Evolutionary conservation across 1,139 yeast species (phyloP), one percentile per base, ranked within the genome.

Genomic region (Arxiozyma telluris): DNA sequence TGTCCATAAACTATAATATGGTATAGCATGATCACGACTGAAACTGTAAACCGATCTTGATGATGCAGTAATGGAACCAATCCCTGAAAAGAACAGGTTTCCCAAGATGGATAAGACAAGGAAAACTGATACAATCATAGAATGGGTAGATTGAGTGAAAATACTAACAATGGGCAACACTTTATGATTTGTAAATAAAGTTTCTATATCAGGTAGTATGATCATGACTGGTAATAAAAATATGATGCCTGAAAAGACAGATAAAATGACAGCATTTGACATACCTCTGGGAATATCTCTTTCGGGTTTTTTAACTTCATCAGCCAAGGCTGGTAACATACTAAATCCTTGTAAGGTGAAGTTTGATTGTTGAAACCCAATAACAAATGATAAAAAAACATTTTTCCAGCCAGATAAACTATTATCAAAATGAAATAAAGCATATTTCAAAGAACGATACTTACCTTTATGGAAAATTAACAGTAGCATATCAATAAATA

Each of bases 21-120:
- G 96, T 50, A 89, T 72, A 0, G 94, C 96, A 49, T 87, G 90
- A 67, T 89, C 97, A 70, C 97, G 81, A 52, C 96, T 88, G 71
- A 89, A 83, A 17, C 95, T 89, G 73, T 83, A 89, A 0, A 91
- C 86, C 41, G 88, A 83, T 73, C 96, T 81, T 7, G 96, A 87
- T 0, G 94, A 91, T 0, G 96, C 87, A 0, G 95, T 87, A 41
- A 87, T 75, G 27, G 93, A 76, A 42, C 95, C 94, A 55, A 86
- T 83, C 4, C 90, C 84, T 47, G 90, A 93, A 66, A 87, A 85
- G 22, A 85, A 63, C 47, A 87, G 80, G 25, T 93, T 85, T 0
- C 91, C 90, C 45, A 84, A 73, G 56, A 87, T 77, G 63, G 87
- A 73, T 25, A 86, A 68, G 1, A 82, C 87, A 58, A 87, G 75